These are phyloP conservation scores for Saturnispora hagleri DNA, from an alignment of 805 yeast genomes.

Conservation along the genomic window DNA sequence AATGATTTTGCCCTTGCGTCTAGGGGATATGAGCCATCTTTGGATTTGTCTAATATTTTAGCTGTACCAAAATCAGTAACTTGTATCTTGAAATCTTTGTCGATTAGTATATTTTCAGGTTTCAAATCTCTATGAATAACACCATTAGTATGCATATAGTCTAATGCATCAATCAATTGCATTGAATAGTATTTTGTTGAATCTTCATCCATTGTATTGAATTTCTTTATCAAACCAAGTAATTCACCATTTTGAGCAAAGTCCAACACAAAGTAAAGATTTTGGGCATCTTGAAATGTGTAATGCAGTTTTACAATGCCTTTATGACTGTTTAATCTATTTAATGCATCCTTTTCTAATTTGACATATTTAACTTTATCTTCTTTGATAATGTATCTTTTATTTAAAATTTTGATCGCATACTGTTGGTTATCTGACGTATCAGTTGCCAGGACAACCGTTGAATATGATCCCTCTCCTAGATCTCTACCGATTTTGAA, in stretches of 20 bases:
- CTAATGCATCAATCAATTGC: conserved; percentile 65
- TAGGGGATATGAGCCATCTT: conserved; percentile 47
- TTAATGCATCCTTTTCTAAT: conserved; percentile 72
- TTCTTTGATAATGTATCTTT: conserved; percentile 69
- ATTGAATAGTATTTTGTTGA: conserved; percentile 61
- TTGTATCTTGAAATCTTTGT: conserved; percentile 49
- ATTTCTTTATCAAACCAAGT: conserved; percentile 53
- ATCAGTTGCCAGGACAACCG: conserved; percentile 83
- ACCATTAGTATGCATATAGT: conserved; percentile 65
- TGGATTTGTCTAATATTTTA: conserved; percentile 48
- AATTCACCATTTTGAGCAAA: conserved; percentile 77
- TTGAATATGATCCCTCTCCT: conserved; percentile 96
- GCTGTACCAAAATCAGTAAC: conserved; percentile 86
- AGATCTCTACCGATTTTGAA: conserved; percentile 78
- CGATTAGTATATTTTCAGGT: conserved; percentile 72
- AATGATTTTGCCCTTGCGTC: conserved; percentile 69
- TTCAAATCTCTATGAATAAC: conserved; percentile 75
- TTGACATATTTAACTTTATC: conserved; percentile 80
- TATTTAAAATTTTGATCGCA: conserved; percentile 71
- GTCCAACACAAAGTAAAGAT: conserved; percentile 66
- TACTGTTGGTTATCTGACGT: conserved; percentile 50
- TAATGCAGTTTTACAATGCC: conserved; percentile 64
- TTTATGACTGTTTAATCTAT: conserved; percentile 43
- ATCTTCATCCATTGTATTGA: conserved; percentile 64
- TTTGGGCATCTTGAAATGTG: conserved; percentile 71